Conservation (phyloP, 306 rosid genomes). For the Carpinus fangiana region DNA sequence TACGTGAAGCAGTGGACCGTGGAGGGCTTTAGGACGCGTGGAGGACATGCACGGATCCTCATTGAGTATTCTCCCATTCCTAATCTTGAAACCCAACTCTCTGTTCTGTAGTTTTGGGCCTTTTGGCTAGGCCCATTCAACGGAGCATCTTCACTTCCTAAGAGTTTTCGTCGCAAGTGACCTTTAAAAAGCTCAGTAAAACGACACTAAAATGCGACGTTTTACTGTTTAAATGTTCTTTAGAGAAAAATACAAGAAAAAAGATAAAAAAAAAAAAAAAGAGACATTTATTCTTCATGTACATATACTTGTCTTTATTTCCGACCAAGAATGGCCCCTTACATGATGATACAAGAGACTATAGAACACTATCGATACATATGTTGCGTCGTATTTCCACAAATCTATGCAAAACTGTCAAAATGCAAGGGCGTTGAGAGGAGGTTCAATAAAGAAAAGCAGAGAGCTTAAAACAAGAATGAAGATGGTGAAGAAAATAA, state of each 20-base stretch:
- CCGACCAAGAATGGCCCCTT: background rate
- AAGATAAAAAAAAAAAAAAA: background rate
- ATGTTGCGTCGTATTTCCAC: slow-evolving; percentile 4
- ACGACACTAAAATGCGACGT: no score
- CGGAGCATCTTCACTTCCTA: no score
- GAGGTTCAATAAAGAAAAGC: slow-evolving; percentile 70
- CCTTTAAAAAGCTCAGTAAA: no score
- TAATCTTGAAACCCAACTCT: no score
- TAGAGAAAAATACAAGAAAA: background rate
- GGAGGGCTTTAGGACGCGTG: no score
- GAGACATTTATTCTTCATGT: background rate
- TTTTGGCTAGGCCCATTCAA: no score
- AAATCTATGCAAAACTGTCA: slow-evolving; percentile 25
- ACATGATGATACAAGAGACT: background rate
- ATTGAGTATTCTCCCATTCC: no score
- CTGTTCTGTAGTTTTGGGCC: no score
- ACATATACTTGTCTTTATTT: background rate
- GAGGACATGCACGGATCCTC: no score
- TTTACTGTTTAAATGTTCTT: no score
- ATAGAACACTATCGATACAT: background rate
- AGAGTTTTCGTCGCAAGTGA: no score
- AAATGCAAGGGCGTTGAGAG: slow-evolving; percentile 49
- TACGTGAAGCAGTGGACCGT: no score
- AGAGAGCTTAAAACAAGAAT: slow-evolving; percentile 49
- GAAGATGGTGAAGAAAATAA: slow-evolving; percentile 57